Conservation (phyloP, 257 asterid genomes). For the Rubia yunnanensis region DNA sequence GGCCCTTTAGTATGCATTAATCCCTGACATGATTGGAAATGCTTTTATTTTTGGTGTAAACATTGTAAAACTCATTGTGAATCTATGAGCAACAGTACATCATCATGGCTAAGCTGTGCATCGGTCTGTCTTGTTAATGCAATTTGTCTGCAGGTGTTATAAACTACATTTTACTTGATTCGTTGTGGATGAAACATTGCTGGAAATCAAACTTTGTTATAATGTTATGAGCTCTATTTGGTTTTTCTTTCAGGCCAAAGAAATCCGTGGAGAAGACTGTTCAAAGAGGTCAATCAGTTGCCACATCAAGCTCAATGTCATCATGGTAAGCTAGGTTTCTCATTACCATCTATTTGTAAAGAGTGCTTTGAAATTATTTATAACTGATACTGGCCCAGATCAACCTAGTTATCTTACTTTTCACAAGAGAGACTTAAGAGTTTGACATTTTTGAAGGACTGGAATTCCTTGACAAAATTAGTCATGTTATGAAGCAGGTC, state of each 20-base stretch:
- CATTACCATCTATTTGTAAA: neutral
- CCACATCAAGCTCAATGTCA: constrained; percentile 31
- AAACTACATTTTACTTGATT: neutral
- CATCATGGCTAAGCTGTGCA: neutral
- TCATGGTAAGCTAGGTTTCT: constrained; percentile 32
- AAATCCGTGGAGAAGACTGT: constrained; percentile 32
- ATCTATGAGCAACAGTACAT: neutral
- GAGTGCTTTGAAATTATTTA: neutral
- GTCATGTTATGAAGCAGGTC: constrained; percentile 26
- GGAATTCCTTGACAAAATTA: neutral
- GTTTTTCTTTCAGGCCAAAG: constrained; percentile 27
- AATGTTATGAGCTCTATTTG: constrained; percentile 1
- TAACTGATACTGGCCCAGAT: neutral
- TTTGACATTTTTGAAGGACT: neutral
- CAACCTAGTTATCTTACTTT: too few species aligned
- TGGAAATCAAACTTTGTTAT: constrained; percentile 1
- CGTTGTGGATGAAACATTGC: neutral
- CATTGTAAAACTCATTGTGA: neutral
- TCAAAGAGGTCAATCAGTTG: constrained; percentile 37
- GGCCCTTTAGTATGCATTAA: neutral
- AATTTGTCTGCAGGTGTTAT: neutral
- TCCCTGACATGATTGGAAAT: neutral
- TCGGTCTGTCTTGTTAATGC: neutral
- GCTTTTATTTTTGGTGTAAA: neutral
- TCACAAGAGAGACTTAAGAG: neutral